Evolutionary conservation across 495 filamentous ascomycete genomes (phyloP), one percentile per base, ranked within the genome.

Genomic region (Podospora tetraspora): DNA sequence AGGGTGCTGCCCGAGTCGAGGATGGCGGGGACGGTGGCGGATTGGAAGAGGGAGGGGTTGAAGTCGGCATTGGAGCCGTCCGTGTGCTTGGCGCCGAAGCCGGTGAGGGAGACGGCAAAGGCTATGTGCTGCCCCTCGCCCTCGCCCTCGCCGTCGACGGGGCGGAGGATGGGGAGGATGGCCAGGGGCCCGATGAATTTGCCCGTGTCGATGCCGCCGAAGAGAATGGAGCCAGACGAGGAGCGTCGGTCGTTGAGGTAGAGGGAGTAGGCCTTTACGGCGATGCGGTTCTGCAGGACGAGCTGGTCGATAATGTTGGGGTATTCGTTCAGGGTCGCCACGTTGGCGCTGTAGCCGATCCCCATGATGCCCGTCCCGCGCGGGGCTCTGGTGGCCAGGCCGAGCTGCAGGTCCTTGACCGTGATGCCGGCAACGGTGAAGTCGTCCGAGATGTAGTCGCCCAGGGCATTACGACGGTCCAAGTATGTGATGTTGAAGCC

Each of bases 1-100:
- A 86, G 82, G 13, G 90, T 93, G 68, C 88, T 93, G 68, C 95
- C 95, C 7, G 93, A 94, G 75, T 99, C 95, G 29, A 99, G 87
- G 1, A 97, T 78, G 22, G 91, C 92, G 84, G 56, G 74, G 43
- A 32, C 66, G 32, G 59, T 66, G 30, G 60, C 21, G 9, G 61
- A 16, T 13, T 66, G 32, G 67, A 88, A 71, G 24, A 76, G 74
- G 5, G 79, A 74, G 9, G 83, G 77, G 8, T 72, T 80, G 62
- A 83, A 66, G 57, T 75, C 73, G 63, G 74, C 68, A 1, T 65
- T 68, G 11, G 74, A 77, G 68, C 79, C 77, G 68, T 78, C 75
- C 59, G 76, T 69, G 64, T 68, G 74, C 6, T 72, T 73, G 11
- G 79, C 71, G 7, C 73, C 59, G 24, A 83, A 59, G 22, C 72